Evolutionary conservation across 1,284 basidiomycete species (phyloP), one percentile per base, ranked within the genome.

Genomic region (Erythrobasidium hasegawianum): DNA sequence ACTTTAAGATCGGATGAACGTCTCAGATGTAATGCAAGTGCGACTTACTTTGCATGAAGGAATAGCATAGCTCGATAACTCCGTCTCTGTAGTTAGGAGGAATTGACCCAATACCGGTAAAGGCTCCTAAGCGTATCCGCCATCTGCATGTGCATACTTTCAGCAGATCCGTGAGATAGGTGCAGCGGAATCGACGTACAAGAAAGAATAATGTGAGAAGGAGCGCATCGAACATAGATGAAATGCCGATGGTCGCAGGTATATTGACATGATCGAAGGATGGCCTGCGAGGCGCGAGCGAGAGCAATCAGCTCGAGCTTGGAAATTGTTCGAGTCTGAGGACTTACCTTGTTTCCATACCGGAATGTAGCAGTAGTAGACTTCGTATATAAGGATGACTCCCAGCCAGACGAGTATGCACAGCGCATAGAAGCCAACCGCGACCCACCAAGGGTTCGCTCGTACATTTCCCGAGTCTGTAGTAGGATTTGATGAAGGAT

Each of bases 1-100:
- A n/a, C n/a, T n/a, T n/a, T n/a, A n/a, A n/a, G n/a, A n/a, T n/a
- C n/a, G n/a, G n/a, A n/a, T n/a, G n/a, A n/a, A n/a, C n/a, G n/a
- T n/a, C n/a, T n/a, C n/a, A n/a, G n/a, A n/a, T n/a, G n/a, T n/a
- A n/a, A n/a, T n/a, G n/a, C n/a, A n/a, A n/a, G n/a, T 20, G 13
- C 16, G 24, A 43, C 68, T 26, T 43, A 71, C 70, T 71, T 40
- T 72, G 71, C n/a, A 62, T 27, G 50, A 71, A 69, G 45, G 68
- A 68, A 2, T 38, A 24, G 9, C 57, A 43, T 5, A 61, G 62
- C 52, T 72, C 71, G 5, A 59, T 24, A 5, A 70, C 38, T 10
- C 70, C 68, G 47, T 72, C 68, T 18, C 27, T 18, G 5, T 43
- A n/a, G 10, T 50, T 60, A 13, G 64, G 26, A 18, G 53, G 50